Conservation (phyloP, 805 yeast genomes). For the Candida qinlingensis region DNA sequence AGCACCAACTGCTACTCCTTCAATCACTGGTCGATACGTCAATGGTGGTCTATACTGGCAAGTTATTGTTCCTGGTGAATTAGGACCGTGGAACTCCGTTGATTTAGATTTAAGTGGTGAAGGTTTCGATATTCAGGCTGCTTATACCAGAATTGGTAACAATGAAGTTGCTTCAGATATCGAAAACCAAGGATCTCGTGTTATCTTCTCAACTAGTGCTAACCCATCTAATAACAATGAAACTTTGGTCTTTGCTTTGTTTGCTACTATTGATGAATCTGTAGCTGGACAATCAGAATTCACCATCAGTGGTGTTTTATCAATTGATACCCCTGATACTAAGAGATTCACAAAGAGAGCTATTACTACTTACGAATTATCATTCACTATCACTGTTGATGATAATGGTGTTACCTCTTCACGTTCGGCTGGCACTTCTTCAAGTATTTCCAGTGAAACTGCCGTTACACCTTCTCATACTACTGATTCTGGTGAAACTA, state of each 20-base stretch:
- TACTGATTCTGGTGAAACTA: background rate
- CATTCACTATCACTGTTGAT: slow-evolving; percentile 6
- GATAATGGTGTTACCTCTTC: background rate
- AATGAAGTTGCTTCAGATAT: background rate
- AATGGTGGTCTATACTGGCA: background rate
- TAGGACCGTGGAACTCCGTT: slow-evolving; percentile 4
- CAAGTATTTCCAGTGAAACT: background rate
- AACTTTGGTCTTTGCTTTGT: background rate
- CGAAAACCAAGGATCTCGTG: background rate
- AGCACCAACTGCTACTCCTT: slow-evolving; percentile 1
- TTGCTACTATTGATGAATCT: background rate
- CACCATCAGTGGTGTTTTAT: background rate
- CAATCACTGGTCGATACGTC: background rate
- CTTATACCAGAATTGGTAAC: slow-evolving; percentile 1
- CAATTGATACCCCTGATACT: background rate
- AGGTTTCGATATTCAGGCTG: background rate
- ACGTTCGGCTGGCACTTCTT: background rate
- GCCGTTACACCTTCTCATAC: background rate
- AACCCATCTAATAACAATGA: background rate
- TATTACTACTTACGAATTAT: slow-evolving; percentile 1
- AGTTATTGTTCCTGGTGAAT: slow-evolving; percentile 2
- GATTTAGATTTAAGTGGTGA: background rate
- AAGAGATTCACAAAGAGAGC: slow-evolving; percentile 11
- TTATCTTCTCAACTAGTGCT: background rate
- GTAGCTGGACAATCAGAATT: background rate